phyloP scores from a whole-genome alignment of 1,284 basidiomycete species.

The Cronartium quercuum region DNA sequence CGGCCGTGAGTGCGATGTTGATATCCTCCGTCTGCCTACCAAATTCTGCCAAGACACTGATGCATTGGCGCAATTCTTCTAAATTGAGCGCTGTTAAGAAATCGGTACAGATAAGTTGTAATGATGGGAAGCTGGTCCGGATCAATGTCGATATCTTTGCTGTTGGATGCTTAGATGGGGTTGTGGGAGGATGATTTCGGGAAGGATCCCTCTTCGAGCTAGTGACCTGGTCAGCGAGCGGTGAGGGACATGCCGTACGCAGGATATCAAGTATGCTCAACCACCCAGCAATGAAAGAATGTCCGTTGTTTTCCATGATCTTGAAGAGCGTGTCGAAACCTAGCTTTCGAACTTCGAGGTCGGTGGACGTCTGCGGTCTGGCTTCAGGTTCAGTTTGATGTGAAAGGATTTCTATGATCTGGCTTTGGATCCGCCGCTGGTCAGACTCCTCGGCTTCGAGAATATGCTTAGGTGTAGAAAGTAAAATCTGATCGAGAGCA shows the following conservation, averaged over 20 bases:
- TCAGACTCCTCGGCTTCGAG: conserved; percentile 46
- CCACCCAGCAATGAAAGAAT: conserved; percentile 86
- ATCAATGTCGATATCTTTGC: conserved; percentile 54
- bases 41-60: conserved; percentile 80
- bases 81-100: conserved; percentile 73
- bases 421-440: conserved; percentile 66
- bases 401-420: conserved; percentile 72
- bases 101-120: conserved; percentile 85
- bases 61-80: conserved; percentile 75
- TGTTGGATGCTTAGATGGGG: conserved; percentile 40
- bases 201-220: background rate
- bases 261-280: conserved; percentile 85
- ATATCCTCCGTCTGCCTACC: conserved; percentile 80
- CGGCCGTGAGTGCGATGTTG: conserved; percentile 88
- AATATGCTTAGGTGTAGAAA: conserved; percentile 59
- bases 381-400: conserved; percentile 65
- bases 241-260: conserved; percentile 62
- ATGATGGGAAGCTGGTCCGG: conserved; percentile 84
- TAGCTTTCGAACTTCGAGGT: conserved; percentile 70
- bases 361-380: conserved; percentile 46
- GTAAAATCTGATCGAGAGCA: conserved; percentile 72
- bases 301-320: conserved; percentile 81
- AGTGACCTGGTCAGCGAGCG: background rate
- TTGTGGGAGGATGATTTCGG: background rate
- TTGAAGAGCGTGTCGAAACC: conserved; percentile 81